Conservation (phyloP, 306 rosid genomes). For the Gastrolobium bilobum region DNA sequence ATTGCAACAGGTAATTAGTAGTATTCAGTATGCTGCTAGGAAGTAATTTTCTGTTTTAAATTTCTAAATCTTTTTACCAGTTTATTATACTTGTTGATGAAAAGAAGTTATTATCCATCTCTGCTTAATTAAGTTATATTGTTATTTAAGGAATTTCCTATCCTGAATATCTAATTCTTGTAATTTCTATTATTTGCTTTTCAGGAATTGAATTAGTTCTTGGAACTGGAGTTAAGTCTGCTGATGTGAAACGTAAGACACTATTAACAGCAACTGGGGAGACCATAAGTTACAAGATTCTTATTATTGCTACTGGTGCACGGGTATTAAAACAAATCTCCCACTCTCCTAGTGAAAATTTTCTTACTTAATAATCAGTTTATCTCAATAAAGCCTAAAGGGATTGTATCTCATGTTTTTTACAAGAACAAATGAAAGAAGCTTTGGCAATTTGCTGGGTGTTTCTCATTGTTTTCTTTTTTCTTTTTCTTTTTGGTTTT, state of each 20-base stretch:
- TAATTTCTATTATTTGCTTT: slow-evolving; percentile 34
- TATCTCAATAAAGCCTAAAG: slow-evolving; percentile 17
- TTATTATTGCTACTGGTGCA: slow-evolving; percentile 98
- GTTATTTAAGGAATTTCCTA: slow-evolving; percentile 28
- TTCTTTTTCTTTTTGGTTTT: background rate
- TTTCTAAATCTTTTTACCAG: slow-evolving; percentile 26
- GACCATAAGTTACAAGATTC: slow-evolving; percentile 95
- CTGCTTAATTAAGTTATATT: slow-evolving; percentile 12
- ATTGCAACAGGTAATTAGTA: slow-evolving; percentile 8
- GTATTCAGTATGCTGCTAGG: slow-evolving; percentile 20
- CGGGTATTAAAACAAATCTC: slow-evolving; percentile 85
- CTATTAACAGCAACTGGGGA: slow-evolving; percentile 89
- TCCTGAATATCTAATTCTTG: slow-evolving; percentile 41
- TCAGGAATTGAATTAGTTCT: slow-evolving; percentile 94
- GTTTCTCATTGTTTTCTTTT: slow-evolving; percentile 1
- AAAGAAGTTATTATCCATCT: slow-evolving; percentile 13
- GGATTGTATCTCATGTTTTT: slow-evolving; percentile 26
- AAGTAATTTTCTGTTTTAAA: slow-evolving; percentile 19
- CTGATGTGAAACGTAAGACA: slow-evolving; percentile 93
- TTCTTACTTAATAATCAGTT: slow-evolving; percentile 25
- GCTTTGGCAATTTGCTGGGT: slow-evolving; percentile 10
- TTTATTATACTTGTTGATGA: slow-evolving; percentile 17
- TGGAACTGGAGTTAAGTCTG: slow-evolving; percentile 93
- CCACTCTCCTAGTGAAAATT: slow-evolving; percentile 48
- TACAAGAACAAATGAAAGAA: background rate